A percentile compares a stretch with the other conserved stretches of the same genome.
Evolutionary conservation across 768 basidiomycete species (phyloP).

Genomic region (Boletus pseudo-olivaceus): DNA sequence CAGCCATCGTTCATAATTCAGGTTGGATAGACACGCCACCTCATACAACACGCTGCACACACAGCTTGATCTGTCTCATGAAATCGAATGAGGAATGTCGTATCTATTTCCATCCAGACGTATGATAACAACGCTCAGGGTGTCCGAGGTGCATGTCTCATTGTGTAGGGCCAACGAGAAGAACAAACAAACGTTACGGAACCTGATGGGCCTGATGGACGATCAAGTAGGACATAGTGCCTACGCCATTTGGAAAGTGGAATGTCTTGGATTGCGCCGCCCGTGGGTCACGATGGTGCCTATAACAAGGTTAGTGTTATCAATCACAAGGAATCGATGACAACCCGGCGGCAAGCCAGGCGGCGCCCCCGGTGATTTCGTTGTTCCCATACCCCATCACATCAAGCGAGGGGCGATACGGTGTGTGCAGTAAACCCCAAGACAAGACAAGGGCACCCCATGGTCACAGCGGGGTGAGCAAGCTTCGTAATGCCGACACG

Average conservation of each 20-base stretch:
- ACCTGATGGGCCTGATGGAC: not conserved
- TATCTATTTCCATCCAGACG: no score
- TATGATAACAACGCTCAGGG: no score
- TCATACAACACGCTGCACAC: not conserved
- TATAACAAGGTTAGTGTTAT: not conserved
- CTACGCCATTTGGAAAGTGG: not conserved
- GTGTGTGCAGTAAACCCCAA: not conserved
- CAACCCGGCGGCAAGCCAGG: not conserved
- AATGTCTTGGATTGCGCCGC: not conserved
- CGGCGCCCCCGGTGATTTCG: not conserved
- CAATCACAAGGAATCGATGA: not conserved
- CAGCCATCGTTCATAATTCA: not conserved
- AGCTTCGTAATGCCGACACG: not conserved
- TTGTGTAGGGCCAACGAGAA: no score
- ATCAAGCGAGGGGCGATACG: not conserved
- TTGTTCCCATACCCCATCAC: conserved; percentile 1
- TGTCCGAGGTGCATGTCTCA: no score
- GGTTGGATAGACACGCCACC: not conserved
- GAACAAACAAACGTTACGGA: not conserved
- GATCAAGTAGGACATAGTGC: not conserved
- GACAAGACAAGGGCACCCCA: not conserved
- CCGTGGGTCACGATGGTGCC: not conserved
- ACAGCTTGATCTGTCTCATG: no score
- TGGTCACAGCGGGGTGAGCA: not conserved
- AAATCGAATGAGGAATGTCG: no score